phyloP scores from a whole-genome alignment of 352 stramenopile genomes.

The Plasmopara muralis region DNA sequence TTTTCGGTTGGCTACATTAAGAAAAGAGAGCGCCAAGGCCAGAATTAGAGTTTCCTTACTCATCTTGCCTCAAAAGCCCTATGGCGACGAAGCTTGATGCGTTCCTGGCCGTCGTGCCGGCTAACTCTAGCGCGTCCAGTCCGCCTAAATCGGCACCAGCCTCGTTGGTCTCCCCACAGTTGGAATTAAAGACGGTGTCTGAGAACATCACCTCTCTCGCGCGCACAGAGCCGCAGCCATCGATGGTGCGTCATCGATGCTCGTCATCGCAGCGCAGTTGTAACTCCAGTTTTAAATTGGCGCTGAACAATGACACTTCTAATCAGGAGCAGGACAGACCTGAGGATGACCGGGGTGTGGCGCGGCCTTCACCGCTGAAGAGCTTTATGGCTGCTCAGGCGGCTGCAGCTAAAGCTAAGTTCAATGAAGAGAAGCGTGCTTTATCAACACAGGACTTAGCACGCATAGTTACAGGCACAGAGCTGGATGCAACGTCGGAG shows the following conservation, averaged over 20 bases:
- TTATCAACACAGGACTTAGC: slow-evolving; percentile 5
- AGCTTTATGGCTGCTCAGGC: slow-evolving; percentile 27
- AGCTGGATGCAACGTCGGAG: slow-evolving; percentile 30
- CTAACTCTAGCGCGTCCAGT: slow-evolving; percentile 42
- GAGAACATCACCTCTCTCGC: slow-evolving; percentile 7
- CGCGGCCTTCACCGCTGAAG: slow-evolving; percentile 17
- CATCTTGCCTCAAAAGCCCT: slow-evolving; percentile 12
- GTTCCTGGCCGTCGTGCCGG: slow-evolving; percentile 63
- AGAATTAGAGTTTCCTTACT: neutral
- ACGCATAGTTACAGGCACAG: slow-evolving; percentile 14
- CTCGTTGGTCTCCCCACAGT: slow-evolving; percentile 21
- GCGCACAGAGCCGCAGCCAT: slow-evolving; percentile 37
- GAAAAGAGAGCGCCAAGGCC: neutral
- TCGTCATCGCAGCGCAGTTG: slow-evolving; percentile 16
- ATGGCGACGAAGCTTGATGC: slow-evolving; percentile 71
- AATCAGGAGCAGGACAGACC: slow-evolving; percentile 26
- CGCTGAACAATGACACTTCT: slow-evolving; percentile 15
- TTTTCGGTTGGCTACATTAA: slow-evolving; percentile 1
- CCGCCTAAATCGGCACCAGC: slow-evolving; percentile 24
- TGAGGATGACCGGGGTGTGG: slow-evolving; percentile 9
- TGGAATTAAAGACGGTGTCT: slow-evolving; percentile 18
- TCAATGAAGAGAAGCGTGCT: slow-evolving; percentile 11
- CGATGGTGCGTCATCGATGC: slow-evolving; percentile 22
- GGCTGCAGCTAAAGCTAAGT: slow-evolving; percentile 11
- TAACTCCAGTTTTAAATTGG: slow-evolving; percentile 23